These are phyloP conservation scores for Aphanomyces euteiches DNA, from an alignment of 352 stramenopile genomes.

Conservation along the genomic window DNA sequence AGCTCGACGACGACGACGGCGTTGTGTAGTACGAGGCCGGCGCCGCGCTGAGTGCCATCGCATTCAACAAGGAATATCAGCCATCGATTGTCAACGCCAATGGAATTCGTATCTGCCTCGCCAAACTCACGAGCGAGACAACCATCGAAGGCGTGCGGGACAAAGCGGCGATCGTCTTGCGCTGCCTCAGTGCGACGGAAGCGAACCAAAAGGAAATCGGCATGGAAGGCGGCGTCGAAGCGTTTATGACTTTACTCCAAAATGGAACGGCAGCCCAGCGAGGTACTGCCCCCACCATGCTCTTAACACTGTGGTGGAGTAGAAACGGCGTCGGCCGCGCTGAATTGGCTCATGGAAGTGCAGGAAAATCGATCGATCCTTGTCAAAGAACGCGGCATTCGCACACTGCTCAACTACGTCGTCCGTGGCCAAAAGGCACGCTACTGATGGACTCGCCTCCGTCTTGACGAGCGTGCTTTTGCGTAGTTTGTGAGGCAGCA, in stretches of 20 bases:
- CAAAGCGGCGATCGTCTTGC: slow-evolving; percentile 22
- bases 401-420: slow-evolving; percentile 28
- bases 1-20: no score
- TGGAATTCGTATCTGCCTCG: slow-evolving; percentile 16
- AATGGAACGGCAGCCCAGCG: slow-evolving; percentile 18
- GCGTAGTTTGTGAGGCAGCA: slow-evolving; percentile 28
- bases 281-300: not conserved
- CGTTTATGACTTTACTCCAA: slow-evolving; percentile 20
- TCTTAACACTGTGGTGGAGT: not conserved
- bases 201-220: slow-evolving; percentile 29
- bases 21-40: slow-evolving; percentile 26
- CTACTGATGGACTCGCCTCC: not conserved
- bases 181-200: slow-evolving; percentile 25
- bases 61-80: slow-evolving; percentile 29
- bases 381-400: slow-evolving; percentile 28
- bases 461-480: not conserved
- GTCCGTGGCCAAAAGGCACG: slow-evolving; percentile 25
- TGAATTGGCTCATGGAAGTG: slow-evolving; percentile 30
- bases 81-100: slow-evolving; percentile 19
- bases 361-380: slow-evolving; percentile 22
- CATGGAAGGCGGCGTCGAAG: slow-evolving; percentile 24
- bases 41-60: slow-evolving; percentile 14
- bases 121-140: not conserved
- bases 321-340: slow-evolving; percentile 25
- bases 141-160: slow-evolving; percentile 24